Conservation (phyloP, 176 grass and related monocot genomes). For the Musa beccarii region DNA sequence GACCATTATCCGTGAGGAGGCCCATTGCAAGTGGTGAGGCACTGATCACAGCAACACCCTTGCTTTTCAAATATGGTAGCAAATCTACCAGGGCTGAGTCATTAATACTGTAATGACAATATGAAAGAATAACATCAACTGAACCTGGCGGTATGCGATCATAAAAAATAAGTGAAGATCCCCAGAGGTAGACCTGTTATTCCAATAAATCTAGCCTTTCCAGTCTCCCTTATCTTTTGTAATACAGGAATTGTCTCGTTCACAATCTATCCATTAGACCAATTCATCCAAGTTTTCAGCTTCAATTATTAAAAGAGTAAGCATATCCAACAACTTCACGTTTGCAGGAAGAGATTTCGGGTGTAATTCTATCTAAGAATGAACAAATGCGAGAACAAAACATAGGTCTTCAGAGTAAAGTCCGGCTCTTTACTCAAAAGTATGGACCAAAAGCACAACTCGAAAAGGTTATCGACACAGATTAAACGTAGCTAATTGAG, state of each 20-base stretch:
- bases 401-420: not conserved
- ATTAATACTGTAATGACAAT: slow-evolving; percentile 86
- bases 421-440: too few species aligned
- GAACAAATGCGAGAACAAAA: not conserved
- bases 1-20: slow-evolving; percentile 72
- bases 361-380: not conserved
- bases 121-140: slow-evolving; percentile 76
- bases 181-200: slow-evolving; percentile 66
- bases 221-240: slow-evolving; percentile 63
- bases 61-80: slow-evolving; percentile 83
- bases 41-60: slow-evolving; percentile 67
- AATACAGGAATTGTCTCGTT: slow-evolving; percentile 80
- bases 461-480: too few species aligned
- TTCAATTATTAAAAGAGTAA: not conserved
- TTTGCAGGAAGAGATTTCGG: not conserved
- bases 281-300: not conserved
- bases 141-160: slow-evolving; percentile 48
- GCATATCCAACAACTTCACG: not conserved
- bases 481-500: too few species aligned
- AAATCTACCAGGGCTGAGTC: slow-evolving; percentile 52
- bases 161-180: slow-evolving; percentile 53
- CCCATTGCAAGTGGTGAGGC: slow-evolving; percentile 85
- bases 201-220: slow-evolving; percentile 77
- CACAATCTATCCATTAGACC: slow-evolving; percentile 40
- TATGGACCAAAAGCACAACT: not conserved